These are phyloP conservation scores for Claviceps fusiformis DNA, from an alignment of 2,329 filamentous ascomycete species.

Conservation along the genomic window DNA sequence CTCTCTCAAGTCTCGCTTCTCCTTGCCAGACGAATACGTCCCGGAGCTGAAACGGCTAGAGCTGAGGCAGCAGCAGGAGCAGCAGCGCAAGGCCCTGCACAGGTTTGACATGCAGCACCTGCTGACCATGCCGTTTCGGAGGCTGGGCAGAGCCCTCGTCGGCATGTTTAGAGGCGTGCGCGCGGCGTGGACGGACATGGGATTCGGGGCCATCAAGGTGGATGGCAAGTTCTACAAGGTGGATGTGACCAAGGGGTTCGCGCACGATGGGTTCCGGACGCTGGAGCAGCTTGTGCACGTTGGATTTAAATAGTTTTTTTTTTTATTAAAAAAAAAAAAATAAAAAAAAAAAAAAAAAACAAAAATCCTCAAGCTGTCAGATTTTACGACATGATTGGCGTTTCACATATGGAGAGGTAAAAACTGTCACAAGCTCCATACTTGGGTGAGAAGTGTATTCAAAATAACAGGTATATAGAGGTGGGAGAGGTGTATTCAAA, in stretches of 20 bases:
- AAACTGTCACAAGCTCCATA: too few species aligned
- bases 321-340: too few species aligned
- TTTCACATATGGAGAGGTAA: too few species aligned
- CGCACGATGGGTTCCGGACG: conserved; percentile 43
- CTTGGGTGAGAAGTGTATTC: too few species aligned
- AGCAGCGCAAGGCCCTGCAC: conserved; percentile 23
- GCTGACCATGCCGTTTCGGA: conserved; percentile 43
- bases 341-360: too few species aligned
- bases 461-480: too few species aligned
- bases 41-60: conserved; percentile 20
- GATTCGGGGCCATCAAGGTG: conserved; percentile 37
- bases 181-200: conserved; percentile 41
- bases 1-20: conserved; percentile 23
- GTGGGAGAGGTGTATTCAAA: too few species aligned
- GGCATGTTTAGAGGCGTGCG: conserved; percentile 31
- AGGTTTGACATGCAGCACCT: conserved; percentile 42
- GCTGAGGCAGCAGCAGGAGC: conserved; percentile 22
- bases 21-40: conserved; percentile 23
- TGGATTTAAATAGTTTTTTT: neutral
- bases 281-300: conserved; percentile 38
- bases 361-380: neutral
- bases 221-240: conserved; percentile 39
- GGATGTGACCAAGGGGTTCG: conserved; percentile 43
- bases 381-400: neutral
- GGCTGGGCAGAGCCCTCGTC: conserved; percentile 27